phyloP scores from a whole-genome alignment of 2,329 filamentous ascomycete species.

The Aspergillus aculeatinus region DNA sequence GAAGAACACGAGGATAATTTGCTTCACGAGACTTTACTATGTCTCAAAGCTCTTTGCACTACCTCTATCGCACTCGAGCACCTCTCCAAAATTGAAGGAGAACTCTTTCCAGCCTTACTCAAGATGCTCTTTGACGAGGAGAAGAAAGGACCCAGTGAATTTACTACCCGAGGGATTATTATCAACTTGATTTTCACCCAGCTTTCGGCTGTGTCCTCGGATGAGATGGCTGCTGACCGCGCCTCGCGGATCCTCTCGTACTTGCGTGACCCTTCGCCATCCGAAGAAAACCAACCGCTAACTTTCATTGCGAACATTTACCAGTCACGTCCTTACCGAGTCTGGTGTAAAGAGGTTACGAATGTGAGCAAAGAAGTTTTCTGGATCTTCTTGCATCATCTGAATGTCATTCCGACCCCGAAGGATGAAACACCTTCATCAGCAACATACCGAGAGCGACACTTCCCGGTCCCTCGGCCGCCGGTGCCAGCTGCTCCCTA shows the following conservation, averaged over 20 bases:
- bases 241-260: constrained; percentile 74
- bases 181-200: constrained; percentile 87
- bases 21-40: constrained; percentile 87
- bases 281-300: constrained; percentile 72
- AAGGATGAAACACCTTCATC: constrained; percentile 33
- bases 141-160: constrained; percentile 95
- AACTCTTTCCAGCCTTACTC: constrained; percentile 81
- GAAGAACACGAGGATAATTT: constrained; percentile 95
- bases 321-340: constrained; percentile 79
- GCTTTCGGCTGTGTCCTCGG: constrained; percentile 64
- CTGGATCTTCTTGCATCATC: constrained; percentile 96
- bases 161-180: constrained; percentile 87
- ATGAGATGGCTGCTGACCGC: constrained; percentile 62
- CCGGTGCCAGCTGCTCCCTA: constrained; percentile 94
- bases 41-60: constrained; percentile 90
- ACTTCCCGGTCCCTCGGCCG: constrained; percentile 81
- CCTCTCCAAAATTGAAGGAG: constrained; percentile 73
- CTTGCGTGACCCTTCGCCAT: constrained; percentile 73
- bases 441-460: constrained; percentile 51
- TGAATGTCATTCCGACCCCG: constrained; percentile 72
- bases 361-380: constrained; percentile 98
- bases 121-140: constrained; percentile 95
- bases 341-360: constrained; percentile 90
- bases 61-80: constrained; percentile 82
- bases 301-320: constrained; percentile 90